Base-by-base conservation (phyloP, 768 basidiomycete species). In the Lyophyllum shimeji region DNA sequence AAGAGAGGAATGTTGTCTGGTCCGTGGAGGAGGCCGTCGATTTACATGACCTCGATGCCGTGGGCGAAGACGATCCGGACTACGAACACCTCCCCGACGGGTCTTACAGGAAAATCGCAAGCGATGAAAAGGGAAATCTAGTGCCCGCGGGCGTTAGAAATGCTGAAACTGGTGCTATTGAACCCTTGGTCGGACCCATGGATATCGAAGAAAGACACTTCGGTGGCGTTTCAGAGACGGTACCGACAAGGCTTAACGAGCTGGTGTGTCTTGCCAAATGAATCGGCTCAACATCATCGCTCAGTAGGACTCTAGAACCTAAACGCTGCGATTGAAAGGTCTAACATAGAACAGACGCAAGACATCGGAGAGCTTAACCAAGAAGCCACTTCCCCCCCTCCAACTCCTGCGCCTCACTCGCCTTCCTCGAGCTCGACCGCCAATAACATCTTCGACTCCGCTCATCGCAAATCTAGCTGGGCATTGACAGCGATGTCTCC, bases 1-100 rank as follows among this genome's bases (percentile, higher is more conserved):
- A 75, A 27, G 68, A 73, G 11, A 79, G 91, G 55, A 83, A 78
- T 46, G 69, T 91, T 23, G 81, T 85, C 8, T 93, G 90, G 89
- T 77, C 82, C 20, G 78, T 70, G 7, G 82, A 82, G 57, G 72
- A 74, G 55, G 79, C 78, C 12, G 82, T 85, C 37, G 76, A 74
- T 20, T 67, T 71, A 2, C 62, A 69, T 18, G 85, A 84, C 51
- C 61, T 65, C 13, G 87, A 89, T 64, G 85, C 82, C 7, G 78
- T 82, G 11, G 83, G 83, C 8, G 86, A 88, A 49, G 80, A 80
- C 23, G 83, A 85, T 60, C 74, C 76, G 0, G 81, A 81, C 34
- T 79, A 75, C 58, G 58, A 68, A 34, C 58, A 53, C 37, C 67
- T 67, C 46, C 59, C 71, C 4, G 75, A 78, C 58, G 77, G 76